Evolutionary conservation across 345 rosid genomes (phyloP).

Genomic region (Brassica rapa): DNA sequence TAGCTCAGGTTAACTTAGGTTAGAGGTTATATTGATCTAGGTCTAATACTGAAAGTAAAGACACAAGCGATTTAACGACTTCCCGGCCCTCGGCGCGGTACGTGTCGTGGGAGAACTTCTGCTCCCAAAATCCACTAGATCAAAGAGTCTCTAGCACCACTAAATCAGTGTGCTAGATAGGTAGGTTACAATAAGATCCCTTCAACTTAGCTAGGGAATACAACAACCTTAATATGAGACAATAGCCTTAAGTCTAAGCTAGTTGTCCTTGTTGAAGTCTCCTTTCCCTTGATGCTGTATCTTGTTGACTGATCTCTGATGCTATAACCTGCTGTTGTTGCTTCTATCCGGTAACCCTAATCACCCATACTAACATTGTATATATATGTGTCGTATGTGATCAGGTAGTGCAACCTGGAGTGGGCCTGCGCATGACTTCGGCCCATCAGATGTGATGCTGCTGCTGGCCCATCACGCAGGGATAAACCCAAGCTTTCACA

Average conservation of each 20-base stretch:
- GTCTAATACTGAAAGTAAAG: neutral
- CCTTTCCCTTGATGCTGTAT: neutral
- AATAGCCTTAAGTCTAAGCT: neutral
- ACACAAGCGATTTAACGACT: neutral
- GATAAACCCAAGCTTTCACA: no score
- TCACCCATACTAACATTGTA: no score
- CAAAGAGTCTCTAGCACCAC: neutral
- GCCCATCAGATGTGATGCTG: no score
- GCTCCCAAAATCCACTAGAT: neutral
- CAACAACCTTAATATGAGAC: neutral
- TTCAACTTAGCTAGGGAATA: neutral
- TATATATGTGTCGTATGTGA: no score
- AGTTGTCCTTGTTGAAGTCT: neutral
- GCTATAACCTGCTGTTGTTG: neutral
- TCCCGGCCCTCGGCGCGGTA: neutral
- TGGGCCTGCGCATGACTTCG: no score
- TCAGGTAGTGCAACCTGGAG: no score
- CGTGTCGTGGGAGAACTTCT: neutral
- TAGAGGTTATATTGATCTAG: neutral
- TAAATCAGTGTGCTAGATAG: neutral
- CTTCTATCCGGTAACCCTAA: neutral
- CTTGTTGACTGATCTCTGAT: neutral
- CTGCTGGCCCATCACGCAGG: no score
- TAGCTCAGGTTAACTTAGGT: neutral
- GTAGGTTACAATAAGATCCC: neutral